phyloP scores from a whole-genome alignment of 2,329 filamentous ascomycete genomes.

The Geosmithia putterillii region DNA sequence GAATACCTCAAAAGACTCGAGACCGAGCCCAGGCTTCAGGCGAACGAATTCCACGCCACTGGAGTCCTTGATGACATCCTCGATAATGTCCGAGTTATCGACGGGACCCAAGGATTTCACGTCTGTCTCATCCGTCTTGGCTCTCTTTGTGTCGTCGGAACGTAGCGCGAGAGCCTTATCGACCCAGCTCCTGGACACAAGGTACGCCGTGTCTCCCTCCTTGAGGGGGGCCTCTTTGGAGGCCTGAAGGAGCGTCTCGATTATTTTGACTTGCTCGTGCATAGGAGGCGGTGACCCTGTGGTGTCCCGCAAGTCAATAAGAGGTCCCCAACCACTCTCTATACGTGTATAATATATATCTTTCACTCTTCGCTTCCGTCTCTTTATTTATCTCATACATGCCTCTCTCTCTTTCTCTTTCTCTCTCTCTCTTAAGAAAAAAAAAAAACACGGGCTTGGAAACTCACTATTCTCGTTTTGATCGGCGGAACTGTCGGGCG shows the following conservation, averaged over 20 bases:
- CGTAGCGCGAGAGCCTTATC: slow-evolving; percentile 56
- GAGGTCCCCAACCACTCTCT: neutral
- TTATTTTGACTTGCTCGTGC: slow-evolving; percentile 56
- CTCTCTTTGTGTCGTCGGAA: slow-evolving; percentile 37
- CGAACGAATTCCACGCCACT: slow-evolving; percentile 51
- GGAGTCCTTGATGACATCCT: slow-evolving; percentile 42
- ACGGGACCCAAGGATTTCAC: slow-evolving; percentile 61
- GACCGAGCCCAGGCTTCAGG: slow-evolving; percentile 54
- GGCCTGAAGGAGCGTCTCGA: slow-evolving; percentile 48
- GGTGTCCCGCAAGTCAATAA: slow-evolving; percentile 3
- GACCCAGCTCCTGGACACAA: slow-evolving; percentile 74
- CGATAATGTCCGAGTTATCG: slow-evolving; percentile 75
- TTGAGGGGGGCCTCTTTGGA: slow-evolving; percentile 39
- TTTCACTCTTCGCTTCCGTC: neutral
- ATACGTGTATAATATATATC: neutral
- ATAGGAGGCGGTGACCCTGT: slow-evolving; percentile 22
- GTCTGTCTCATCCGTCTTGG: slow-evolving; percentile 38
- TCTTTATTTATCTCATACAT: neutral
- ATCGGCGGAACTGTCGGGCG: slow-evolving; percentile 11
- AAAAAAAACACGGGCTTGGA: neutral
- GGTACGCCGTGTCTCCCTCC: slow-evolving; percentile 63
- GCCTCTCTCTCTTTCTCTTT: neutral
- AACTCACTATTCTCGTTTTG: neutral
- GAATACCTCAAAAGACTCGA: slow-evolving; percentile 66
- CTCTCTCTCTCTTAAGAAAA: neutral